phyloP scores from a whole-genome alignment of 106 monocot species.

The Vanilla planifolia region DNA sequence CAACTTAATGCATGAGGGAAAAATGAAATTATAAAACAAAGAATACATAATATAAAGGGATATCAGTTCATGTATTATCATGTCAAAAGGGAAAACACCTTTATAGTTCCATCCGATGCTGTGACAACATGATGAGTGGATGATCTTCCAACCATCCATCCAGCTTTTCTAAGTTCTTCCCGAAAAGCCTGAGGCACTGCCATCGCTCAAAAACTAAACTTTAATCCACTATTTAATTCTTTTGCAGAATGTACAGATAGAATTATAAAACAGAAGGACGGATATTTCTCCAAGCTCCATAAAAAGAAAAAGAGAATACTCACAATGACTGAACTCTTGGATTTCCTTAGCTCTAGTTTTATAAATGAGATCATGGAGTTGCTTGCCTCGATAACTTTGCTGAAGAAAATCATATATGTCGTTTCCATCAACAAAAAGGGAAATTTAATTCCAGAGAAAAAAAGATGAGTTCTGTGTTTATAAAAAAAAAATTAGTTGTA shows the following conservation, averaged over 20 bases:
- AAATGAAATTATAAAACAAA: too few species aligned
- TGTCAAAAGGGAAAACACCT: slow-evolving; percentile 33
- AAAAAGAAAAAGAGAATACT: slow-evolving; percentile 7
- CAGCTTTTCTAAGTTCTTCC: slow-evolving; percentile 46
- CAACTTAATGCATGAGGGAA: too few species aligned
- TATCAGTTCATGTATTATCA: too few species aligned
- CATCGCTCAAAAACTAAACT: not conserved
- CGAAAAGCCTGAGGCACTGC: slow-evolving; percentile 90
- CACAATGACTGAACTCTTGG: slow-evolving; percentile 68
- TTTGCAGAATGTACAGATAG: too few species aligned
- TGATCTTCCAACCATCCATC: slow-evolving; percentile 87
- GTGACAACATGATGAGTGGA: slow-evolving; percentile 62
- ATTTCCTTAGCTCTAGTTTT: slow-evolving; percentile 84
- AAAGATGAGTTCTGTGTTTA: not conserved
- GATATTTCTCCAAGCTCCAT: not conserved
- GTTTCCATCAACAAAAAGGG: not conserved
- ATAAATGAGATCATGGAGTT: slow-evolving; percentile 86
- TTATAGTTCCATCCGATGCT: slow-evolving; percentile 86
- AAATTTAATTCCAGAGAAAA: not conserved
- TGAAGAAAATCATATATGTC: slow-evolving; percentile 19
- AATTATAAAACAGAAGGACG: not conserved
- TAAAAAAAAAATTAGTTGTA: not conserved
- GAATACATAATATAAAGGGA: too few species aligned
- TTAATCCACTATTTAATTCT: too few species aligned
- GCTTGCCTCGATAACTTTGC: slow-evolving; percentile 94